Evolutionary conservation across 73 alveolate species (phyloP), one percentile per base, ranked within the genome.

Genomic region (Stentor roeselii): DNA sequence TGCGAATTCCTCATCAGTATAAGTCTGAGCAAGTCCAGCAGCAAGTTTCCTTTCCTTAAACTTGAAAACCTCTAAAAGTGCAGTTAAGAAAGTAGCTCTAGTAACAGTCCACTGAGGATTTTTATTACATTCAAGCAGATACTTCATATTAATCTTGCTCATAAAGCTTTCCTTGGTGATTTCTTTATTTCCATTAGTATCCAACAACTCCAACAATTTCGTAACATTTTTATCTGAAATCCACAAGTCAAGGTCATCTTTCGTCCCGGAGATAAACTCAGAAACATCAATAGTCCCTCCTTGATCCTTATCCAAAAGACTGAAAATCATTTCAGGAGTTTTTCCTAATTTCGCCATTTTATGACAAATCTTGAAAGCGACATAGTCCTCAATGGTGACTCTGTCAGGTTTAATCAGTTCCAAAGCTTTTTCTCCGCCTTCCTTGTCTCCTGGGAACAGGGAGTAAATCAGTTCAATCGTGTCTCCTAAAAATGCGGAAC

Each of bases 261-360:
- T 76, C 0, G 74, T 76, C 39, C 84, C 84, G 32, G 34, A 36
- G 0, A 76, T 76, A 76, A 76, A 76, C 34, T 76, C 84, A 21
- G 32, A n/a, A 0, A 37, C 39, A 2, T n/a, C 36, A 2, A 76
- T 41, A 1, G 84, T 76, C 15, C 84, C 84, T 15, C 75, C 60
- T 15, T 30, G 38, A 76, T 76, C 84, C 39, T 41, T 76, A 39
- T 76, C 84, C 1, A 76, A 35, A 15, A 34, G 78, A 27, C 39
- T n/a, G 39, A 76, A 76, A 15, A 76, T 41, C 36, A 14, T 36
- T 35, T 76, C 74, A 37, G 84, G 84, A 2, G 60, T 39, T 35
- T 76, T 39, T 21, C 84, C 84, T n/a, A 76, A 2, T 35, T 76
- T 76, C 21, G 84, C 84, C 84, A 76, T 76, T 35, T 76, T 76